Evolutionary conservation across 345 rosid genomes (phyloP), one percentile per base, ranked within the genome.

Genomic region (Eucalyptus albens): DNA sequence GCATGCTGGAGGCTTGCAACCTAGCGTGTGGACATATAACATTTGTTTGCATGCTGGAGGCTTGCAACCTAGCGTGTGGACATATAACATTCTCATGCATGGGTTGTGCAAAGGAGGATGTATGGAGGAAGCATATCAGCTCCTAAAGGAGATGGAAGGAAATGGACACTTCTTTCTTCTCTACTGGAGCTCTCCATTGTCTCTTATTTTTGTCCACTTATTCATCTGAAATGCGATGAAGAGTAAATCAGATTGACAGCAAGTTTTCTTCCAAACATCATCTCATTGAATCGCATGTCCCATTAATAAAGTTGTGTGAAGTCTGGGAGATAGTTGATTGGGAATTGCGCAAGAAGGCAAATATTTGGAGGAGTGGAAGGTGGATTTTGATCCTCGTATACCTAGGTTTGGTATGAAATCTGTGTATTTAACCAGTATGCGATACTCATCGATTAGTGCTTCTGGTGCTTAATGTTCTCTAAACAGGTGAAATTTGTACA

Each of bases 141-240:
- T 89, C 86, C 80, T 91, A 29, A 42, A 51, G 31, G 87, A 92
- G 82, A 92, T 92, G 93, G 86, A 72, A 59, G 87, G 62, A n/a
- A 62, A 37, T 47, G 92, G 90, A 49, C 88, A 33, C 10, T 69
- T 69, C 81, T 33, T 69, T 2, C 81, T 31, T 33, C 37, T 33
- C 81, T 69, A 21, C 1, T 31, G 9, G 11, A 8, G 19, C 67
- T 31, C 42, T 31, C 81, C 22, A 16, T 31, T 16, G 12, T 69
- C 42, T 31, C 24, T 21, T 3, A 31, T 31, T 1, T 50, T 7
- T 9, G 19, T 37, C 81, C 24, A 4, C 12, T 69, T 67, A 0
- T 7, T 9, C 81, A 69, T 16, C 81, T 16, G 11, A 31, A 31
- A 69, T 31, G 24, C 3, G 42, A 69, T 1, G 42, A 69, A n/a